Percentiles rank a stretch among this genome's conserved stretches.
These are phyloP conservation scores for Chondrus crispus DNA, from an alignment of 23 red algal species.

Conservation along the genomic window DNA sequence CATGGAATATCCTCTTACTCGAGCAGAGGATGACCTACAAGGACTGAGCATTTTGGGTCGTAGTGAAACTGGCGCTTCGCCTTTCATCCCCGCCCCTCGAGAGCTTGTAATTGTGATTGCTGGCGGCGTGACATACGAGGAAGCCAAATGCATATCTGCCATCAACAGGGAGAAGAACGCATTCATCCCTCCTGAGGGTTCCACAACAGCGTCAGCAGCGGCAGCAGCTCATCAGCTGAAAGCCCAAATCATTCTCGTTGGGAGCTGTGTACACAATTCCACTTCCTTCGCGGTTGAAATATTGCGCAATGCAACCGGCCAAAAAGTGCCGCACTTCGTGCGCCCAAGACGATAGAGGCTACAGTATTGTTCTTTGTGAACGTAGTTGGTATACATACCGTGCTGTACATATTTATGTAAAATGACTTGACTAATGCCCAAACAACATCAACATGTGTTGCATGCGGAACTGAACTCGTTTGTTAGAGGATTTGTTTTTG, in stretches of 20 bases:
- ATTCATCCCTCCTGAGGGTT: slow-evolving; percentile 63
- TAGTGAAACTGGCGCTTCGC: not conserved
- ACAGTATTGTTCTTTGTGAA: too few relatives aligned
- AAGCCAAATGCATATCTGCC: slow-evolving; percentile 73
- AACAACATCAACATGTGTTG: too few relatives aligned
- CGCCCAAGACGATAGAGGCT: not conserved
- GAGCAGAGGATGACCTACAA: slow-evolving; percentile 21
- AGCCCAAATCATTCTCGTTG: slow-evolving; percentile 56
- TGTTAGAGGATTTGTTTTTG: too few relatives aligned
- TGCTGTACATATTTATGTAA: too few relatives aligned
- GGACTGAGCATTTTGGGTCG: slow-evolving; percentile 16
- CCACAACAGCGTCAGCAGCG: slow-evolving; percentile 62
- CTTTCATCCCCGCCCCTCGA: slow-evolving; percentile 32
- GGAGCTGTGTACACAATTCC: slow-evolving; percentile 77
- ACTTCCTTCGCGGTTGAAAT: slow-evolving; percentile 77
- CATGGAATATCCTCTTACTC: slow-evolving; percentile 37
- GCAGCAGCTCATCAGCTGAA: slow-evolving; percentile 38
- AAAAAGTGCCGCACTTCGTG: not conserved
- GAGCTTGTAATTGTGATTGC: slow-evolving; percentile 78
- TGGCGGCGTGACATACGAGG: slow-evolving; percentile 85
- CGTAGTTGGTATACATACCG: too few relatives aligned
- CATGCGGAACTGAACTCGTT: too few relatives aligned
- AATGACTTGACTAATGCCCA: too few relatives aligned
- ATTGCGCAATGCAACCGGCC: slow-evolving; percentile 12
- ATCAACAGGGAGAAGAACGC: slow-evolving; percentile 68